Conservation (phyloP, 768 basidiomycete species). For the Hydnomerulius pinastri region DNA sequence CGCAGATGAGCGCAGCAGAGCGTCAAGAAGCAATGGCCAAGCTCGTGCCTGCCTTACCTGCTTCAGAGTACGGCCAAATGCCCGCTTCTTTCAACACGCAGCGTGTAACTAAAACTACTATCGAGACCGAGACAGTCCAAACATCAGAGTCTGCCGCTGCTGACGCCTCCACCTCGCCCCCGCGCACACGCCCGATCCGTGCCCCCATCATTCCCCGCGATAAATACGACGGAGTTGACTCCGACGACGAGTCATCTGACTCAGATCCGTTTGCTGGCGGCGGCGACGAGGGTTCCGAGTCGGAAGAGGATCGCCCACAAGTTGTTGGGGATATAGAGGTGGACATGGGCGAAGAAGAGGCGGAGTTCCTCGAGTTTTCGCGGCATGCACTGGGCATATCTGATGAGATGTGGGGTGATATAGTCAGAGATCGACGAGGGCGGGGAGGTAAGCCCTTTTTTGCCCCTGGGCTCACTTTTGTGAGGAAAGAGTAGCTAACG, state of each 20-base stretch:
- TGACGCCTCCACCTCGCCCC: slow-evolving; percentile 13
- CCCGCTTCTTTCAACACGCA: slow-evolving; percentile 76
- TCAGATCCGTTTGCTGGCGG: slow-evolving; percentile 45
- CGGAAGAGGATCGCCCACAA: slow-evolving; percentile 81
- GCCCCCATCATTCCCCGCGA: slow-evolving; percentile 81
- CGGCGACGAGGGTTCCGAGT: slow-evolving; percentile 54
- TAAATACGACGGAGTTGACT: slow-evolving; percentile 89
- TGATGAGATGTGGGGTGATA: slow-evolving; percentile 88
- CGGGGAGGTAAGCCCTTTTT: slow-evolving; percentile 70
- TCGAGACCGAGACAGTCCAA: slow-evolving; percentile 44
- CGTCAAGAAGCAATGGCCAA: slow-evolving; percentile 72
- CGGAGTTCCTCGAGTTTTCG: slow-evolving; percentile 94
- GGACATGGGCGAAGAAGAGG: slow-evolving; percentile 91
- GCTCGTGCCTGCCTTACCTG: slow-evolving; percentile 78
- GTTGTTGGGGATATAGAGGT: slow-evolving; percentile 84
- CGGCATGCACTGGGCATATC: slow-evolving; percentile 87
- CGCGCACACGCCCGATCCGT: slow-evolving; percentile 54
- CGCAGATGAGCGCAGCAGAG: slow-evolving; percentile 33
- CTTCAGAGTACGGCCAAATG: slow-evolving; percentile 90
- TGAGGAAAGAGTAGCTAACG: slow-evolving; percentile 14
- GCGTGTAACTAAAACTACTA: slow-evolving; percentile 50
- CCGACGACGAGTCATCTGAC: slow-evolving; percentile 83
- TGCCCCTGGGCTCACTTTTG: not conserved
- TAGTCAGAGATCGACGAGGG: slow-evolving; percentile 72
- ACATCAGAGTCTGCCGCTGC: slow-evolving; percentile 6